Evolutionary conservation across 148 eudicot species (phyloP).

Genomic region (Mesembryanthemum crystallinum): DNA sequence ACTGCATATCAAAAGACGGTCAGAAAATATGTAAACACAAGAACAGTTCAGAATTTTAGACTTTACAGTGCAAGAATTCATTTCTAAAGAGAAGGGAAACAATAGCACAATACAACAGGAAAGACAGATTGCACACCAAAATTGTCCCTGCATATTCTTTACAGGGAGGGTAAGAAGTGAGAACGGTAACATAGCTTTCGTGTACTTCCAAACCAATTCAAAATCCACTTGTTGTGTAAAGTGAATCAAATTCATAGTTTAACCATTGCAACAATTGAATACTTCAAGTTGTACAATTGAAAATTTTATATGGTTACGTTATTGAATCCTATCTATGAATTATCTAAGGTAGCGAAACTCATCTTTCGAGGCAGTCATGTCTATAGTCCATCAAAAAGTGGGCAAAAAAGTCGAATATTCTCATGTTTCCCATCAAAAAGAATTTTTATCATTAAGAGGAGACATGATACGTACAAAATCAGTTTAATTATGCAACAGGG

Average conservation of each 20-base stretch:
- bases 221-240: neutral
- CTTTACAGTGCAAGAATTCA: neutral
- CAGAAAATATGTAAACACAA: neutral
- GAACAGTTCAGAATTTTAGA: neutral
- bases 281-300: neutral
- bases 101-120: neutral
- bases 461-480: neutral
- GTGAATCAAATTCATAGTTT: neutral
- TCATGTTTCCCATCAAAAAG: neutral
- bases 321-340: neutral
- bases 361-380: neutral
- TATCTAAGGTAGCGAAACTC: neutral
- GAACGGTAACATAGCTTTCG: neutral
- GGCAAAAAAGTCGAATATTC: neutral
- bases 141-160: neutral
- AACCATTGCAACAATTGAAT: neutral
- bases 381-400: neutral
- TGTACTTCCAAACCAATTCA: neutral
- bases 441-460: neutral
- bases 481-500: neutral
- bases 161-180: neutral
- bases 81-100: neutral
- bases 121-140: neutral
- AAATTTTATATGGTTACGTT: neutral
- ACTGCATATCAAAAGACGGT: constrained; percentile 40